These are phyloP conservation scores for Saturnispora ahearnii DNA, from an alignment of 805 yeast species.

Conservation along the genomic window DNA sequence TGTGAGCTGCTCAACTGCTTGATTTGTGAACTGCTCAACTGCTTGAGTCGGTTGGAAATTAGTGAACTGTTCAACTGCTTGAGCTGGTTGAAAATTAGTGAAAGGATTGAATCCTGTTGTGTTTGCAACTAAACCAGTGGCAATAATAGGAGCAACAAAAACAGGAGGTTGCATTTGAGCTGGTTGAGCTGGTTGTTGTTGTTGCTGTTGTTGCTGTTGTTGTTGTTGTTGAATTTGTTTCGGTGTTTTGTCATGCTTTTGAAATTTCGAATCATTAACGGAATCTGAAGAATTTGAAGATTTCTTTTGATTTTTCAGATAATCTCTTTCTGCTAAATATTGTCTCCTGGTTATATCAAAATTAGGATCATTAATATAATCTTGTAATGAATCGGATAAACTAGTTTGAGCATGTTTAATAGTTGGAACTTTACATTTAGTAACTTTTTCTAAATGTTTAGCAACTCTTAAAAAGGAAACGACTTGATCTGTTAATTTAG, in stretches of 20 bases:
- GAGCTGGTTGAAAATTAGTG: slow-evolving; percentile 5
- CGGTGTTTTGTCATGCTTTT: neutral
- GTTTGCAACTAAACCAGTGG: slow-evolving; percentile 8
- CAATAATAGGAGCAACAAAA: neutral
- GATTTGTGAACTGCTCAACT: neutral
- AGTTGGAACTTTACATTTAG: slow-evolving; percentile 88
- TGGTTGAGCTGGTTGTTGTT: slow-evolving; percentile 3
- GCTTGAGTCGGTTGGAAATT: too few species aligned
- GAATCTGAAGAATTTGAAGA: neutral
- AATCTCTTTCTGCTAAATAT: slow-evolving; percentile 59
- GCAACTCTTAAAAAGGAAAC: slow-evolving; percentile 84
- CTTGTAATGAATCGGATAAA: slow-evolving; percentile 75
- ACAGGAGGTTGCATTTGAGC: slow-evolving; percentile 2
- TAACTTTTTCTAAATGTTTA: slow-evolving; percentile 75
- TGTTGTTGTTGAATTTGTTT: slow-evolving; percentile 12
- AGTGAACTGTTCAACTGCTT: slow-evolving; percentile 1
- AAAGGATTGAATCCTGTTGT: slow-evolving; percentile 10
- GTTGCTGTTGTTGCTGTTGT: slow-evolving; percentile 11
- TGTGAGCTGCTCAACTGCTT: neutral
- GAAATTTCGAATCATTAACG: neutral
- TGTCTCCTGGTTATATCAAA: slow-evolving; percentile 74
- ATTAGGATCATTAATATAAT: slow-evolving; percentile 77
- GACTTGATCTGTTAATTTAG: slow-evolving; percentile 76
- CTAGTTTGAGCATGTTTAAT: slow-evolving; percentile 97
- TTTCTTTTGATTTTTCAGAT: slow-evolving; percentile 18